Base-by-base conservation (phyloP, 129 eudicot species). In the Silybum marianum region DNA sequence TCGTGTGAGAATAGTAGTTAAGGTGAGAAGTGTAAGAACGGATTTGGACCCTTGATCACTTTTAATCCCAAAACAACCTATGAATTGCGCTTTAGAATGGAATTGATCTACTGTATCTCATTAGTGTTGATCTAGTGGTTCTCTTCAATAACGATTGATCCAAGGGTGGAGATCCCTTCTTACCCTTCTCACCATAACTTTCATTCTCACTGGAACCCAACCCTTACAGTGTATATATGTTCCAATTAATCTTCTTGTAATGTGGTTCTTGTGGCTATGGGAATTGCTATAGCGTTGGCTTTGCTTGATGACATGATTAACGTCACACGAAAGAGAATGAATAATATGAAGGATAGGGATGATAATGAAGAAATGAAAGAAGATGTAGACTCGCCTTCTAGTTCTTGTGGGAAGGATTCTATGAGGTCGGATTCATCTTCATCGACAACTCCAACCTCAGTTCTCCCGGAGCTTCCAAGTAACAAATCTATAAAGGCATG, bases 381-480 rank as follows among this genome's bases (percentile, higher is more conserved):
- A 40, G 86, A 77, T 48, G 77, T 48, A 51, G 36, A 81, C 22
- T 86, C 93, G 7, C 39, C 79, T 77, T 72, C 83, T 71, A 85
- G 71, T 82, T 81, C 92, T 16, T 75, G 80, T 72, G 90, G 79
- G 69, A 85, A 75, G 76, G 81, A 82, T 21, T 70, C 70, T 9
- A 66, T 79, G 2, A 86, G 78, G 79, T 83, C 87, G 19, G 72
- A 77, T 25, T 81, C 84, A 82, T 74, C 85, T 32, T 87, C 93
- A 19, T 90, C 93, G 26, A 78, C 44, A 6, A 90, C 98, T 21
- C 93, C 95, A 54, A 89, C 98, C 81, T 92, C 99, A 71, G 98
- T 91, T 40, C 90, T 90, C 77, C 86, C 83, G 0, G 81, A 81
- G 65, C 21, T 74, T 11, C 66, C 78, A 67, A 71, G 21, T 42